Evolutionary conservation across 768 basidiomycete genomes (phyloP).

Genomic region (Leccinum pellstonianum): DNA sequence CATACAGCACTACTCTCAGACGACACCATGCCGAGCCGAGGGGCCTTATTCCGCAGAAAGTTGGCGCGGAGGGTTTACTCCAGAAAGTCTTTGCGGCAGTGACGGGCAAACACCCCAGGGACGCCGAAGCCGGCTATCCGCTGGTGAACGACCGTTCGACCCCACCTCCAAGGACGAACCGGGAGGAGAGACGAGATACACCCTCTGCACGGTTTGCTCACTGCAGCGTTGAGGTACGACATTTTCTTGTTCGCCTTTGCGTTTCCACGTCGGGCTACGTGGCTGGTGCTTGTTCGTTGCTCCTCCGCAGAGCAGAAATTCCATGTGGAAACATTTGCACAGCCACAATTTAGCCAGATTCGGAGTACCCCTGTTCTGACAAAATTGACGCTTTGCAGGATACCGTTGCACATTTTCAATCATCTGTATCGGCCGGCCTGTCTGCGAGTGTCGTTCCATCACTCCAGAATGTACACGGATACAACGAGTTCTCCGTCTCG

Average conservation of each 20-base stretch:
- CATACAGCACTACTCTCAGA: slow-evolving; percentile 78
- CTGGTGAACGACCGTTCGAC: slow-evolving; percentile 26
- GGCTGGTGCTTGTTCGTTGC: neutral
- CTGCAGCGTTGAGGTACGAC: slow-evolving; percentile 59
- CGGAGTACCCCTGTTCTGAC: slow-evolving; percentile 8
- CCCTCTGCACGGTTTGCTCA: slow-evolving; percentile 69
- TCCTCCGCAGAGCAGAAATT: slow-evolving; percentile 1
- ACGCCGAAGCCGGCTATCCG: slow-evolving; percentile 40
- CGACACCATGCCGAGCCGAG: slow-evolving; percentile 54
- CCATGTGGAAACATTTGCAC: neutral
- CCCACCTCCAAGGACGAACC: slow-evolving; percentile 13
- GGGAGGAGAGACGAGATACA: slow-evolving; percentile 44
- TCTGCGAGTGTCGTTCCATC: slow-evolving; percentile 57
- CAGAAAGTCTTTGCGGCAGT: slow-evolving; percentile 38
- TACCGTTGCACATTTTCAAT: slow-evolving; percentile 68
- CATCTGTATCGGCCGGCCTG: slow-evolving; percentile 62
- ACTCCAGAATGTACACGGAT: slow-evolving; percentile 71
- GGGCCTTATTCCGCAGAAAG: slow-evolving; percentile 41
- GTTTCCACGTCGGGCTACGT: neutral
- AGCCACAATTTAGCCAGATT: slow-evolving; percentile 15
- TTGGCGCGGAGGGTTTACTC: slow-evolving; percentile 53
- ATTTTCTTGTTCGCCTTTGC: neutral
- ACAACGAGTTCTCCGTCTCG: slow-evolving; percentile 91
- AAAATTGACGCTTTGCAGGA: slow-evolving; percentile 46
- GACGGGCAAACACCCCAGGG: slow-evolving; percentile 25